Evolutionary conservation across 768 basidiomycete species (phyloP).

Genomic region (Rossbeevera mucosa): DNA sequence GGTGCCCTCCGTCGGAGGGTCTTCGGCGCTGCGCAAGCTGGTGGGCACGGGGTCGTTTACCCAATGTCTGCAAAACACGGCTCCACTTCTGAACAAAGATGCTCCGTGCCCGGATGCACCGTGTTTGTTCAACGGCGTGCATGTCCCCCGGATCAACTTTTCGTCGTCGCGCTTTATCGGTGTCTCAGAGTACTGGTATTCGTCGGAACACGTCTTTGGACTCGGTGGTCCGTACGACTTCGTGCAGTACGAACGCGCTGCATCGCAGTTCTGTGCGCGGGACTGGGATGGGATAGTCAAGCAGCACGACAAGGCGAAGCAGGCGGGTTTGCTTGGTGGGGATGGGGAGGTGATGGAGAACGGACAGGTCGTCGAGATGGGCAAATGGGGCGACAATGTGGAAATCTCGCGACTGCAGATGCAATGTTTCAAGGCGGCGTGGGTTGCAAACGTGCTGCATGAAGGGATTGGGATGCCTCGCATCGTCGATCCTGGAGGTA

Average conservation of each 20-base stretch:
- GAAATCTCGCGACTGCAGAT: slow-evolving; percentile 85
- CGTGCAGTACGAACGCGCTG: slow-evolving; percentile 92
- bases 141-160: slow-evolving; percentile 94
- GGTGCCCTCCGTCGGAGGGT: slow-evolving; percentile 40
- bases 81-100: slow-evolving; percentile 78
- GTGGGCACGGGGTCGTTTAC: slow-evolving; percentile 89
- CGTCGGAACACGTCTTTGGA: slow-evolving; percentile 93
- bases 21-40: slow-evolving; percentile 54
- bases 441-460: slow-evolving; percentile 94
- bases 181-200: slow-evolving; percentile 99
- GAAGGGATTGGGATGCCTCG: slow-evolving; percentile 95
- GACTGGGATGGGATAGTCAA: slow-evolving; percentile 74
- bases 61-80: slow-evolving; percentile 67
- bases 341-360: slow-evolving; percentile 61
- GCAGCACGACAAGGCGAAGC: slow-evolving; percentile 54
- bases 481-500: slow-evolving; percentile 81
- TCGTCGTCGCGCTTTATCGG: slow-evolving; percentile 92
- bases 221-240: slow-evolving; percentile 95
- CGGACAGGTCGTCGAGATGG: slow-evolving; percentile 58
- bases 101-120: slow-evolving; percentile 78
- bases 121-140: slow-evolving; percentile 92
- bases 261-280: slow-evolving; percentile 75
- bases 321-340: slow-evolving; percentile 48
- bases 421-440: slow-evolving; percentile 99
- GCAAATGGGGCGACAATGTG: slow-evolving; percentile 68